A percentile compares a stretch with the other conserved stretches of the same genome.
These are phyloP conservation scores for Saussurea involucrata DNA, from an alignment of 129 eudicot species.

Conservation along the genomic window DNA sequence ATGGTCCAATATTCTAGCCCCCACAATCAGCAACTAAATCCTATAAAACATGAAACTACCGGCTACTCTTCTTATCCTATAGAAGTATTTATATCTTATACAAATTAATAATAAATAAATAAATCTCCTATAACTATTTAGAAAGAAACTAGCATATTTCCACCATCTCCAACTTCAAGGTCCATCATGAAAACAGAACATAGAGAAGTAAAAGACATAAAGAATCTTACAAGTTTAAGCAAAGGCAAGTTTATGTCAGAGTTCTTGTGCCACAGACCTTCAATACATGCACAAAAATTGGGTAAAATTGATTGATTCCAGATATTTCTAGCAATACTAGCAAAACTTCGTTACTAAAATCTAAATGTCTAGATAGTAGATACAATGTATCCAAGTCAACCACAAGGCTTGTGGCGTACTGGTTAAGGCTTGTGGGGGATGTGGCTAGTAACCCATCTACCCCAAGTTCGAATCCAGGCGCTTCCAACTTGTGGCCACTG, in stretches of 20 bases:
- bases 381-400: background rate
- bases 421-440: too few species aligned
- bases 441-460: too few species aligned
- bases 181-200: background rate
- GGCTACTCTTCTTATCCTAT: background rate
- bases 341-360: background rate
- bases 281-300: background rate
- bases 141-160: background rate
- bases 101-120: background rate
- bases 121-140: background rate
- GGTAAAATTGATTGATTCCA: background rate
- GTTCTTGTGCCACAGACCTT: background rate
- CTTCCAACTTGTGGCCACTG: too few species aligned
- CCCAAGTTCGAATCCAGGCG: too few species aligned
- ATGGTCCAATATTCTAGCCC: background rate
- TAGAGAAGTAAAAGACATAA: background rate
- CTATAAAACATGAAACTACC: background rate
- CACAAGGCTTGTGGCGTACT: too few species aligned
- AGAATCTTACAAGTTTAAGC: background rate
- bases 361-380: background rate
- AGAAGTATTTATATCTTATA: background rate
- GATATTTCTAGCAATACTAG: background rate
- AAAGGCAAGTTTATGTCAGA: background rate
- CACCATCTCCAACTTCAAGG: background rate
- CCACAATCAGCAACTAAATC: background rate